phyloP scores from a whole-genome alignment of 2,329 filamentous ascomycete genomes.

The Gremmenia infestans region DNA sequence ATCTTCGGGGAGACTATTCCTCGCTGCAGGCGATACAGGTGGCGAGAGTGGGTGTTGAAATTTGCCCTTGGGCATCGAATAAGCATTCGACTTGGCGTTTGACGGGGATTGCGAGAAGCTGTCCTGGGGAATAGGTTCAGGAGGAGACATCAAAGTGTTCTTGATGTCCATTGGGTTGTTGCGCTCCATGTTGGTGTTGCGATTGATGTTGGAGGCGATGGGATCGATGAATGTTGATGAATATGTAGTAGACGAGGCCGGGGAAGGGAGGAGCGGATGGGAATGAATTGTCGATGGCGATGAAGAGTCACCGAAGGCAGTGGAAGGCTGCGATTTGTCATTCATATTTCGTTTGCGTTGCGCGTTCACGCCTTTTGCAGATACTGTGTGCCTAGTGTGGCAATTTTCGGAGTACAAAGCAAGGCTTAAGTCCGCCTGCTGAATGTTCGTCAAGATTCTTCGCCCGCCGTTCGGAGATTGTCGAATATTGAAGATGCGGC shows the following conservation, averaged over 20 bases:
- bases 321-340: conserved; percentile 29
- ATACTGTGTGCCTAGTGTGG: conserved; percentile 18
- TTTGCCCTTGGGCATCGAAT: conserved; percentile 35
- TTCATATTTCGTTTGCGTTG: conserved; percentile 22
- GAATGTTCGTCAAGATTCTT: neutral
- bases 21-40: conserved; percentile 50
- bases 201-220: conserved; percentile 21
- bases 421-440: conserved; percentile 21
- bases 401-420: conserved; percentile 18
- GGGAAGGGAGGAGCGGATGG: conserved; percentile 8
- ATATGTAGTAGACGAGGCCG: conserved; percentile 8
- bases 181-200: conserved; percentile 20
- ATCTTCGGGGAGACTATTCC: conserved; percentile 18
- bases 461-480: conserved; percentile 8
- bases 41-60: conserved; percentile 45
- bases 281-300: conserved; percentile 17
- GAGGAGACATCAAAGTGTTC: conserved; percentile 58
- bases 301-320: conserved; percentile 25
- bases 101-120: conserved; percentile 38
- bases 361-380: conserved; percentile 11
- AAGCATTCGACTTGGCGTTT: conserved; percentile 21
- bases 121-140: conserved; percentile 49
- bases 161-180: conserved; percentile 22
- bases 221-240: conserved; percentile 18
- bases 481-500: conserved; percentile 1